Evolutionary conservation across 176 grass and related monocot species (phyloP).

Genomic region (Eleusine indica): DNA sequence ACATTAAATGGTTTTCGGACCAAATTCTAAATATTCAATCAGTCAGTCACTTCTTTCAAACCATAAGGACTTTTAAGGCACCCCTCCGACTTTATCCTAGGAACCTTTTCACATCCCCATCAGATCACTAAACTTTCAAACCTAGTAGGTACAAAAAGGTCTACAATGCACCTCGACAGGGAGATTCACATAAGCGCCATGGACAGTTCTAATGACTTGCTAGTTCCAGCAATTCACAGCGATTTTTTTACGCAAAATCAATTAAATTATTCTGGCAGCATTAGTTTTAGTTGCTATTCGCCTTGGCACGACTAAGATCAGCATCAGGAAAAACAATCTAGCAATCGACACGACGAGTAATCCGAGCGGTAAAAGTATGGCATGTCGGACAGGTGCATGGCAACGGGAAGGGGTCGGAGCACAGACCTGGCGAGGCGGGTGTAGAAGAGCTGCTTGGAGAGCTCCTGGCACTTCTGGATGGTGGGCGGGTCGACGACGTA

Average conservation of each 20-base stretch:
- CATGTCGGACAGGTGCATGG: not conserved
- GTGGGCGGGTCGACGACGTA: conserved; percentile 69
- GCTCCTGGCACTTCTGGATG: conserved; percentile 71
- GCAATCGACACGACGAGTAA: not conserved
- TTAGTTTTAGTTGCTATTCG: not conserved
- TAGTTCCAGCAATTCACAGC: not conserved
- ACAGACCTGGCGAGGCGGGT: conserved; percentile 78
- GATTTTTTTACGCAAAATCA: not conserved
- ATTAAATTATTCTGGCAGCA: not conserved
- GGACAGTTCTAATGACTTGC: not conserved
- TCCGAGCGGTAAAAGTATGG: not conserved
- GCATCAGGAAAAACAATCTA: not conserved
- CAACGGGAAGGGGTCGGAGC: not conserved
- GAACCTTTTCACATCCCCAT: not conserved
- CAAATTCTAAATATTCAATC: not conserved
- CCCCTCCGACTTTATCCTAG: not conserved
- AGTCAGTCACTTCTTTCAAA: not conserved
- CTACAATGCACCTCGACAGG: not conserved
- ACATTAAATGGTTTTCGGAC: too few species aligned
- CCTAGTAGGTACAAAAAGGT: not conserved
- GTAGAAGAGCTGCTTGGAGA: conserved; percentile 97
- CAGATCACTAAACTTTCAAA: not conserved
- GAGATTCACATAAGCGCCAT: not conserved
- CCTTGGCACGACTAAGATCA: not conserved
- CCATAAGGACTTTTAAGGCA: too few species aligned